Evolutionary conservation across 2,329 filamentous ascomycete species (phyloP), one percentile per base, ranked within the genome.

Genomic region (Ilyonectria destructans): DNA sequence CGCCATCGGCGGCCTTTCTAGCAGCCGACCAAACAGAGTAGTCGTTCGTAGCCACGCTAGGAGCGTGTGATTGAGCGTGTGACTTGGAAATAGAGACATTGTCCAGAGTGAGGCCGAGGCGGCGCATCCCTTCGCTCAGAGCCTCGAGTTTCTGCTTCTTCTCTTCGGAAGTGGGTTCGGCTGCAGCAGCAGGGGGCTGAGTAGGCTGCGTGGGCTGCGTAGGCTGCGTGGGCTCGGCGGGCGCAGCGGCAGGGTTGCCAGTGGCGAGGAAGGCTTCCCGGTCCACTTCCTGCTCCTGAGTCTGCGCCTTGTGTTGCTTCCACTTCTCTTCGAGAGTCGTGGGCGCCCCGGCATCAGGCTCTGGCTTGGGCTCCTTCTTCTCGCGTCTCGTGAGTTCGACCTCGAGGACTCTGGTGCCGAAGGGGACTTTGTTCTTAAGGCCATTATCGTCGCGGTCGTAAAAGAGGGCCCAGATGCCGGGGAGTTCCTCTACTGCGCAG

Each of bases 361-460:
- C 70, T 19, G 74, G 74, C 65, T 76, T 76, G 21, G 70, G 73
- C 33, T 75, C 75, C 60, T 77, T 77, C 65, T 77, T 85, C 74
- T 90, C 88, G 21, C 84, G 84, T 12, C 88, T 81, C 2, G 80
- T 80, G 26, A 90, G 77, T 74, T 90, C 87, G 3, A 91, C 77
- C 60, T 90, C 88, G 7, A 90, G 80, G 0, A 90, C 84, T 13
- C 84, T 80, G 3, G 82, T 86, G 2, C 84, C 86, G 57, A 79
- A 76, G 1, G 82, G 80, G 4, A 89, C 77, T 71, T 86, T 88
- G 1, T 75, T 77, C 51, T 70, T 76, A 31, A 88, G 71, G 1
- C 80, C 79, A 65, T 88, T 80, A 23, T 84, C 83, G 49, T 87
- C 85, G 8, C 75, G 72, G 68, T 87, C 85, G 61, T 85, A 87